Conservation (phyloP, 2,329 filamentous ascomycete species). For the Colletotrichum cereale region DNA sequence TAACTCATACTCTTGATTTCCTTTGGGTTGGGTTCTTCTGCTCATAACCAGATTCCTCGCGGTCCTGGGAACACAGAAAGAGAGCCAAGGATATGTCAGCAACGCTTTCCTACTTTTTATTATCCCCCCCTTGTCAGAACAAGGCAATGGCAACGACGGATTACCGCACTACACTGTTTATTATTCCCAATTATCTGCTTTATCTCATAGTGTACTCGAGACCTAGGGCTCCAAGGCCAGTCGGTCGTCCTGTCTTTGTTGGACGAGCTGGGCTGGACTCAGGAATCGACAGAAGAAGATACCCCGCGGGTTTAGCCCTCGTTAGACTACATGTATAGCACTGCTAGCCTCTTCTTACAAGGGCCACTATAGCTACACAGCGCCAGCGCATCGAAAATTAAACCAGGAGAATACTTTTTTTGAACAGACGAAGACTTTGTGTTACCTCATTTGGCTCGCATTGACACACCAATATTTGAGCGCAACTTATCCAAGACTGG, state of each 20-base stretch:
- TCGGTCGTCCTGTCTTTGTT: constrained; percentile 10
- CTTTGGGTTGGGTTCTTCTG: constrained; percentile 11
- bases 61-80: constrained; percentile 16
- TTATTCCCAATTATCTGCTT: constrained; percentile 9
- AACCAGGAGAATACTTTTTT: neutral
- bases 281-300: constrained; percentile 38
- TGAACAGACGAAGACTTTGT: neutral
- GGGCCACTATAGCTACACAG: constrained; percentile 27
- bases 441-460: neutral
- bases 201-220: constrained; percentile 27
- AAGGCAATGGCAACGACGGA: constrained; percentile 37
- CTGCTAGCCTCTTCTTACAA: neutral
- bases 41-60: constrained; percentile 27
- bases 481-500: neutral
- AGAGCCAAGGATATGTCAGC: constrained; percentile 38
- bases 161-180: constrained; percentile 7
- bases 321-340: constrained; percentile 36
- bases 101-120: constrained; percentile 37
- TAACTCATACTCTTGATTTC: constrained; percentile 21
- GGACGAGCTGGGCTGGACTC: constrained; percentile 38
- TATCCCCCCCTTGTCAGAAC: constrained; percentile 31
- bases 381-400: constrained; percentile 17
- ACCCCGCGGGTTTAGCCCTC: constrained; percentile 37
- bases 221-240: constrained; percentile 19
- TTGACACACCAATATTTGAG: constrained; percentile 7